Conservation (phyloP, 345 rosid species). For the Eutrema japonicum region DNA sequence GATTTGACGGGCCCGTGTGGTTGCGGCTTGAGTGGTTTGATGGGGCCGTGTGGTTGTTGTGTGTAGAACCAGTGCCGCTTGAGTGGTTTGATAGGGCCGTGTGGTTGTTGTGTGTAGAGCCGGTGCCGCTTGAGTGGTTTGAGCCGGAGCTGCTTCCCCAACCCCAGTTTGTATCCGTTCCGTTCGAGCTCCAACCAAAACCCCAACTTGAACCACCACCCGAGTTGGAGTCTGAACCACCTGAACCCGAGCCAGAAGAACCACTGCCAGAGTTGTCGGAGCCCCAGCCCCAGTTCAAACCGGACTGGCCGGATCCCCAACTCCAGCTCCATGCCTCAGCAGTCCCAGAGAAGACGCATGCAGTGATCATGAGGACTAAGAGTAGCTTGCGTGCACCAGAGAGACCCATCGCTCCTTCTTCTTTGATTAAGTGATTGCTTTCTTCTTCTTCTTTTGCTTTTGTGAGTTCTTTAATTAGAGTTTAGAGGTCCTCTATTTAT, state of each 20-base stretch:
- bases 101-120: constrained; percentile 1
- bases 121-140: neutral
- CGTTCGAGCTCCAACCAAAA: constrained; percentile 21
- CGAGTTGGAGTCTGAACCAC: constrained; percentile 9
- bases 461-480: neutral
- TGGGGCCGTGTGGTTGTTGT: neutral
- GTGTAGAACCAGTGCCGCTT: neutral
- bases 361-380: neutral
- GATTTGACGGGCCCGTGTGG: neutral
- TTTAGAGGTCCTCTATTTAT: neutral
- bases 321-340: constrained; percentile 33
- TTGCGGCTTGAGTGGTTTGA: constrained; percentile 10
- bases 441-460: neutral
- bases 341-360: neutral
- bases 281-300: constrained; percentile 15
- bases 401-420: constrained; percentile 10
- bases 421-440: neutral
- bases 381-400: neutral
- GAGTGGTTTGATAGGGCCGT: constrained; percentile 8
- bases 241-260: constrained; percentile 4
- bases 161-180: constrained; percentile 28
- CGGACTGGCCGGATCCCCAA: constrained; percentile 14
- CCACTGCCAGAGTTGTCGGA: constrained; percentile 1
- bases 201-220: constrained; percentile 29
- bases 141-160: constrained; percentile 23